These are phyloP conservation scores for Penicillium robsamsonii DNA, from an alignment of 495 filamentous ascomycete species.

Conservation along the genomic window DNA sequence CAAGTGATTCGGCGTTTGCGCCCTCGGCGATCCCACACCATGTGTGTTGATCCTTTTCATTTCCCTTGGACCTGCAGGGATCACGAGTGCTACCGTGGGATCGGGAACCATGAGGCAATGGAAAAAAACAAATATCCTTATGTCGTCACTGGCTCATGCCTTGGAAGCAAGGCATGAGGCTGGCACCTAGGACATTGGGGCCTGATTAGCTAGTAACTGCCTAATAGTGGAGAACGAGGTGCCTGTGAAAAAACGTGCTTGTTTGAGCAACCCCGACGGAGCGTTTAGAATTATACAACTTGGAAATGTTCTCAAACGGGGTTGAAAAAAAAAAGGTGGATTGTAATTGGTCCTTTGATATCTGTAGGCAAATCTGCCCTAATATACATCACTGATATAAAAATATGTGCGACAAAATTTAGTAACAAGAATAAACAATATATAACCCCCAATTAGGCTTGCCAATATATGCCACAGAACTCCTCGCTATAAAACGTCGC, in stretches of 20 bases:
- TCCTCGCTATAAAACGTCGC: conserved; percentile 8
- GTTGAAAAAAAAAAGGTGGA: background rate
- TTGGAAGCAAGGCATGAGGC: background rate
- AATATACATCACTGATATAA: conserved; percentile 6
- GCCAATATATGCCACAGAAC: conserved; percentile 2
- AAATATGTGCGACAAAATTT: background rate
- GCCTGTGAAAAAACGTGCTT: background rate
- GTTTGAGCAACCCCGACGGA: background rate
- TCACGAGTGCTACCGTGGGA: conserved; percentile 1
- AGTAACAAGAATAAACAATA: background rate
- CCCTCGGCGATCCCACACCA: background rate
- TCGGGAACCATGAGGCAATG: conserved; percentile 7
- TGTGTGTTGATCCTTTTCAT: background rate
- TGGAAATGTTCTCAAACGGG: background rate
- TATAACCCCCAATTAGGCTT: background rate
- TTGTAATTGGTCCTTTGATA: background rate
- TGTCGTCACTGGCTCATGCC: background rate
- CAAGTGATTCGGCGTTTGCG: background rate
- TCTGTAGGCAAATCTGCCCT: background rate
- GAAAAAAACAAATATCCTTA: background rate
- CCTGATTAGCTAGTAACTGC: background rate
- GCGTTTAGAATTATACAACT: background rate
- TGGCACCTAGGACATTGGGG: too few relatives aligned
- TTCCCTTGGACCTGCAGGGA: background rate
- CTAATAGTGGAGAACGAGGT: background rate